Percentiles rank a stretch among this genome's conserved stretches.
phyloP scores from a whole-genome alignment of 495 filamentous ascomycete species.

The Xylaria curta region DNA sequence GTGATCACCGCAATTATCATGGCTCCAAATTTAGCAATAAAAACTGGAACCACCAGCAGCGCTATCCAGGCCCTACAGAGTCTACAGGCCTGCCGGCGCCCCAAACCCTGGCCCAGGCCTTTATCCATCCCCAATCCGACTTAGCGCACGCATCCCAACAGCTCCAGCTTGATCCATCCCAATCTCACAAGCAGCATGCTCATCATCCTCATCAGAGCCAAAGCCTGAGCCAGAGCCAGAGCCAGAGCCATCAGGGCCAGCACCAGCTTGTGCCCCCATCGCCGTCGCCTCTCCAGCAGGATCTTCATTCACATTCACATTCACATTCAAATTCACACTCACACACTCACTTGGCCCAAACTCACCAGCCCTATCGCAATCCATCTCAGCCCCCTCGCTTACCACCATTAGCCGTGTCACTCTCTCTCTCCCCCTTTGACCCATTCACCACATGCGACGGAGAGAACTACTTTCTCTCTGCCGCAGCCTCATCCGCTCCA shows the following conservation, averaged over 20 bases:
- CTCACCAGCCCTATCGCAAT: slow-evolving; percentile 27
- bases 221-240: slow-evolving; percentile 3
- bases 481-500: slow-evolving; percentile 15
- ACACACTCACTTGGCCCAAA: background rate
- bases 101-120: slow-evolving; percentile 12
- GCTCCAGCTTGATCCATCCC: slow-evolving; percentile 21
- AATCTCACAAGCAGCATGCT: slow-evolving; percentile 16
- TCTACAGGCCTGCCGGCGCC: slow-evolving; percentile 2
- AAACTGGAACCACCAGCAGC: slow-evolving; percentile 13
- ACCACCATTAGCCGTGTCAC: slow-evolving; percentile 27
- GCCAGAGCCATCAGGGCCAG: background rate
- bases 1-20: slow-evolving; percentile 11
- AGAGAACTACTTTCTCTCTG: slow-evolving; percentile 14
- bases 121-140: slow-evolving; percentile 20
- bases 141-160: slow-evolving; percentile 6
- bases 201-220: slow-evolving; percentile 11
- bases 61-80: background rate
- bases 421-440: slow-evolving; percentile 15
- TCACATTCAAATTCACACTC: background rate
- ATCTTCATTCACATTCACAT: background rate
- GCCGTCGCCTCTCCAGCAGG: slow-evolving; percentile 3
- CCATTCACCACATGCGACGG: slow-evolving; percentile 1
- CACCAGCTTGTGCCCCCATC: background rate
- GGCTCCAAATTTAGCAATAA: slow-evolving; percentile 15
- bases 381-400: slow-evolving; percentile 33